Evolutionary conservation across 2,329 filamentous ascomycete genomes (phyloP).

Genomic region (Hypoxylon sp.): DNA sequence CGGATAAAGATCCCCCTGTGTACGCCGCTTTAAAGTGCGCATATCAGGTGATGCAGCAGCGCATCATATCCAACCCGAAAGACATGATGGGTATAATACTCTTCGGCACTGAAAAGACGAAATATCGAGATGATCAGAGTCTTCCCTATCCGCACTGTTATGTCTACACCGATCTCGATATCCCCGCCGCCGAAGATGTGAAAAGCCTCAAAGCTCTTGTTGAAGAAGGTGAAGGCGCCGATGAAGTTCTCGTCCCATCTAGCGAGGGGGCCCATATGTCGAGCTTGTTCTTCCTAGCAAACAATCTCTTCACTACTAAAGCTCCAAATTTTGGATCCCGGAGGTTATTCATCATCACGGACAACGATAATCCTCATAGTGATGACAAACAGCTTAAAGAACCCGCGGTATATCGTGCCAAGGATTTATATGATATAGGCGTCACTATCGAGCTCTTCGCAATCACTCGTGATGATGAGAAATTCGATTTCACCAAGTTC

Average conservation of each 20-base stretch:
- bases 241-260: slow-evolving; percentile 78
- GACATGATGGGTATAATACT: slow-evolving; percentile 98
- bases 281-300: slow-evolving; percentile 93
- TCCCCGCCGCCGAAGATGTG: slow-evolving; percentile 89
- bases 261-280: slow-evolving; percentile 82
- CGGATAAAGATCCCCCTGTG: slow-evolving; percentile 82
- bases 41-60: slow-evolving; percentile 96
- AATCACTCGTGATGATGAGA: slow-evolving; percentile 77
- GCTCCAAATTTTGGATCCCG: slow-evolving; percentile 94
- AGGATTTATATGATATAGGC: slow-evolving; percentile 94
- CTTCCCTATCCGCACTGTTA: slow-evolving; percentile 90
- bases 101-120: slow-evolving; percentile 89
- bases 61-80: slow-evolving; percentile 95
- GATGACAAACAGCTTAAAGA: slow-evolving; percentile 80
- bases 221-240: slow-evolving; percentile 81
- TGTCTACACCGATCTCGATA: slow-evolving; percentile 86
- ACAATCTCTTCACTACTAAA: slow-evolving; percentile 95
- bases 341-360: slow-evolving; percentile 94
- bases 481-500: slow-evolving; percentile 87
- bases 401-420: slow-evolving; percentile 86
- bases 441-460: slow-evolving; percentile 95
- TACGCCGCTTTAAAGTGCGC: slow-evolving; percentile 93
- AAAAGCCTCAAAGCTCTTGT: slow-evolving; percentile 82
- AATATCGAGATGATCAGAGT: slow-evolving; percentile 78
- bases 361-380: slow-evolving; percentile 88